These are phyloP conservation scores for Salvia rosmarinus DNA, from an alignment of 257 asterid genomes.

Conservation along the genomic window DNA sequence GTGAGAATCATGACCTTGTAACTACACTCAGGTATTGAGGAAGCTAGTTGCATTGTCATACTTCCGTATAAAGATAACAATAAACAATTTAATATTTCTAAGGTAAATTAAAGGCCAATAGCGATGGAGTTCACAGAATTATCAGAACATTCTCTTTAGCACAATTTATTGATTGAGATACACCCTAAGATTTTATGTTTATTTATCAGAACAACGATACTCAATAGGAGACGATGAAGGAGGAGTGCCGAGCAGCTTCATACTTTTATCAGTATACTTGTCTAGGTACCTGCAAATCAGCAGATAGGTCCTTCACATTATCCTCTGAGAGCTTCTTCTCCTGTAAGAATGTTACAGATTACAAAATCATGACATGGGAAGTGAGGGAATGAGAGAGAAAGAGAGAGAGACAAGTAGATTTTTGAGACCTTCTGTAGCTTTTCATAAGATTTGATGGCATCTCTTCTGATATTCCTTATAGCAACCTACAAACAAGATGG, in stretches of 20 bases:
- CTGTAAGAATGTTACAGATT: conserved; percentile 44
- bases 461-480: conserved; percentile 94
- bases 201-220: conserved; percentile 13
- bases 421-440: conserved; percentile 81
- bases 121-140: conserved; percentile 6
- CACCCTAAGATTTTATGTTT: not conserved
- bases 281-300: conserved; percentile 75
- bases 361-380: conserved; percentile 2
- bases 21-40: not conserved
- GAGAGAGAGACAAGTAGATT: not conserved
- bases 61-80: not conserved
- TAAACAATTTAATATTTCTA: not conserved
- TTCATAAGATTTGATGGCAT: conserved; percentile 90
- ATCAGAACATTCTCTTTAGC: not conserved
- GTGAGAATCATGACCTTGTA: not conserved
- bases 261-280: conserved; percentile 9
- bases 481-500: conserved; percentile 66
- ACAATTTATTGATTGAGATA: not conserved
- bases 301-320: conserved; percentile 84
- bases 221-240: not conserved
- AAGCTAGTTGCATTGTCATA: conserved; percentile 7
- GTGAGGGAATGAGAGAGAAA: not conserved
- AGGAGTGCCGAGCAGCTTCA: conserved; percentile 10
- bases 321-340: conserved; percentile 97
- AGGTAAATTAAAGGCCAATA: not conserved